Evolutionary conservation across 2,329 filamentous ascomycete genomes (phyloP).

Genomic region (Scedosporium apiospermum): DNA sequence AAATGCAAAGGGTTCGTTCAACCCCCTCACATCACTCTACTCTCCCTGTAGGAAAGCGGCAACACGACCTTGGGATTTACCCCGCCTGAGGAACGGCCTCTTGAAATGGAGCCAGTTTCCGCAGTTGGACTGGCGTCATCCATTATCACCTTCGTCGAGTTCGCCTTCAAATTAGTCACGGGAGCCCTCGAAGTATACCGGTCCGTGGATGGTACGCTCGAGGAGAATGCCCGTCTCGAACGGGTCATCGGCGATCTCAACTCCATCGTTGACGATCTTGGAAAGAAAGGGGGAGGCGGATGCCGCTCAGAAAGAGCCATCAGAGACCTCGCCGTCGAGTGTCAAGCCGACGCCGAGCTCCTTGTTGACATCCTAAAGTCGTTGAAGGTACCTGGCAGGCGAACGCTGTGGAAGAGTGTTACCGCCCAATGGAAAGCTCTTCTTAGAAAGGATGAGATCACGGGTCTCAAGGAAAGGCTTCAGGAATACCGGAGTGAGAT

Average conservation of each 20-base stretch:
- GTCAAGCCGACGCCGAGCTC: not conserved
- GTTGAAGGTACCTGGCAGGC: not conserved
- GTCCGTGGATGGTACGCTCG: not conserved
- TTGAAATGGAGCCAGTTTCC: not conserved
- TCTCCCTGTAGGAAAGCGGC: too few species aligned
- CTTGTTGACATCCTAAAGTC: not conserved
- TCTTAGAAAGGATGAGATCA: not conserved
- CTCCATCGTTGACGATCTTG: not conserved
- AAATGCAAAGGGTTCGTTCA: too few species aligned
- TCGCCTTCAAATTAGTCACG: not conserved
- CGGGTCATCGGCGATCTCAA: not conserved
- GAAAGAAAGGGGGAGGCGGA: not conserved
- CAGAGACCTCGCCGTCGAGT: not conserved
- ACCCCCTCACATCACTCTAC: too few species aligned
- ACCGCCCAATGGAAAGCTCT: not conserved
- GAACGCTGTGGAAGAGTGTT: not conserved
- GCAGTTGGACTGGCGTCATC: not conserved
- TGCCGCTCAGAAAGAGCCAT: not conserved
- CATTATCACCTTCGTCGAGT: slow-evolving; percentile 4
- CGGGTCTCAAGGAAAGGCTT: not conserved
- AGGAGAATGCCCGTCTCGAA: not conserved
- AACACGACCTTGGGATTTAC: too few species aligned
- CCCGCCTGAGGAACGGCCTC: too few species aligned
- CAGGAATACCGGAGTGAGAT: not conserved
- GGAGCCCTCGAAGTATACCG: not conserved